Evolutionary conservation across 2,329 filamentous ascomycete species (phyloP).

Genomic region (Septoria linicola): DNA sequence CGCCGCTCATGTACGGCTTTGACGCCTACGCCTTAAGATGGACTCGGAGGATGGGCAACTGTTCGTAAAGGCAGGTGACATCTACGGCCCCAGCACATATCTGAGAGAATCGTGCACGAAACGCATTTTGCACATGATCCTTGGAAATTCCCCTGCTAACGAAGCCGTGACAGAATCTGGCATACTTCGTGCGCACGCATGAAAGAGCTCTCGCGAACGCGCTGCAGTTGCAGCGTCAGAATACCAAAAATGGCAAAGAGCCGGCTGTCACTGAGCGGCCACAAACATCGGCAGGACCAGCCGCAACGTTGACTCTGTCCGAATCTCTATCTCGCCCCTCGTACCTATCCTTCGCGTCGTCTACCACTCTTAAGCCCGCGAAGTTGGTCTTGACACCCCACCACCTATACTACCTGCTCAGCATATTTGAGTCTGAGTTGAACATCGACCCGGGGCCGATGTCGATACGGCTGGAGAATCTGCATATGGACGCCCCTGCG

Average conservation of each 20-base stretch:
- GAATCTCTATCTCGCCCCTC: slow-evolving; percentile 78
- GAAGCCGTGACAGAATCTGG: slow-evolving; percentile 68
- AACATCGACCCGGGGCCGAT: slow-evolving; percentile 89
- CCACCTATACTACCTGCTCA: slow-evolving; percentile 94
- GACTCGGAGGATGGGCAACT: slow-evolving; percentile 86
- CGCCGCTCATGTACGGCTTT: slow-evolving; percentile 25
- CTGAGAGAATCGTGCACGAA: too few species aligned
- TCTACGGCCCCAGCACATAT: neutral
- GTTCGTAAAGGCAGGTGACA: slow-evolving; percentile 72
- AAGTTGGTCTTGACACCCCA: slow-evolving; percentile 92
- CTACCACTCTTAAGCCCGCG: slow-evolving; percentile 74
- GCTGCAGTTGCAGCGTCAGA: slow-evolving; percentile 77
- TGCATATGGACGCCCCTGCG: slow-evolving; percentile 81
- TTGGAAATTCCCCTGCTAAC: slow-evolving; percentile 3
- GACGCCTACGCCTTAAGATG: slow-evolving; percentile 51
- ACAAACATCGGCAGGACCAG: slow-evolving; percentile 63
- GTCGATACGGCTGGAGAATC: slow-evolving; percentile 92
- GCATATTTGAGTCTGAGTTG: slow-evolving; percentile 82
- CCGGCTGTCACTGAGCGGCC: slow-evolving; percentile 41
- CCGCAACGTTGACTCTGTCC: slow-evolving; percentile 71
- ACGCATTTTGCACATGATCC: slow-evolving; percentile 3
- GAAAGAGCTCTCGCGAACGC: slow-evolving; percentile 97
- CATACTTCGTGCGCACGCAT: slow-evolving; percentile 92
- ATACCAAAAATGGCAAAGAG: slow-evolving; percentile 58
- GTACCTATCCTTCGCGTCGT: slow-evolving; percentile 78